Evolutionary conservation across 176 grass and related monocot species (phyloP), one percentile per base, ranked within the genome.

Genomic region (bread wheat (Triticum aestivum)): DNA sequence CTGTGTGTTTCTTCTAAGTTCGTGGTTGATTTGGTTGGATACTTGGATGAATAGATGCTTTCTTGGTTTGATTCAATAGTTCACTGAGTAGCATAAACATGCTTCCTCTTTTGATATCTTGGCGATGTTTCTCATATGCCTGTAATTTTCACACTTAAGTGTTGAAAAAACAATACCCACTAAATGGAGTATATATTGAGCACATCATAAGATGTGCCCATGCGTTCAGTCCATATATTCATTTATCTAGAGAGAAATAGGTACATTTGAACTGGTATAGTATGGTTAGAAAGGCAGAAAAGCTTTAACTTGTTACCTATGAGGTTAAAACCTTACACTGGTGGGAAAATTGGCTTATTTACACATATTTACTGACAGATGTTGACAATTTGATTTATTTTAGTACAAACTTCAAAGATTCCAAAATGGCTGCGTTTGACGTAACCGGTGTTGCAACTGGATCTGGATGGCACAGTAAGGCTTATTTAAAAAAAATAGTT

Each of bases 351-450:
- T 37, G 27, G 34, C 10, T 0, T 21, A n/a, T 86, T 12, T 24
- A 71, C 47, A 58, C 80, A 58, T n/a, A 77, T 56, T 14, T 27
- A 84, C 73, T 70, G 51, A 23, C 32, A 41, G n/a, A 80, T 80
- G 68, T 15, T 80, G 47, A 59, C n/a, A 89, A 54, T 73, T 73
- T 73, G 12, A 13, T 58, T 79, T 90, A 73, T 54, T 79, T 59
- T 73, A 79, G 14, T 63, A 24, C 72, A 90, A 83, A 17, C 9
- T 79, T 42, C 84, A 65, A 83, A 87, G 74, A 87, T 87, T 87
- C 89, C 58, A 32, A 80, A 85, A 38, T 32, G 9, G 49, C 5
- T 17, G 17, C 7, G 8, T 11, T 21, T 77, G 54, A 78, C 62
- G 64, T 82, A 56, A 54, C n/a, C 0, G 2, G 64, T 65, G 0